These are phyloP conservation scores for Aspergillus olivimuriae DNA, from an alignment of 495 filamentous ascomycete genomes.

Conservation along the genomic window DNA sequence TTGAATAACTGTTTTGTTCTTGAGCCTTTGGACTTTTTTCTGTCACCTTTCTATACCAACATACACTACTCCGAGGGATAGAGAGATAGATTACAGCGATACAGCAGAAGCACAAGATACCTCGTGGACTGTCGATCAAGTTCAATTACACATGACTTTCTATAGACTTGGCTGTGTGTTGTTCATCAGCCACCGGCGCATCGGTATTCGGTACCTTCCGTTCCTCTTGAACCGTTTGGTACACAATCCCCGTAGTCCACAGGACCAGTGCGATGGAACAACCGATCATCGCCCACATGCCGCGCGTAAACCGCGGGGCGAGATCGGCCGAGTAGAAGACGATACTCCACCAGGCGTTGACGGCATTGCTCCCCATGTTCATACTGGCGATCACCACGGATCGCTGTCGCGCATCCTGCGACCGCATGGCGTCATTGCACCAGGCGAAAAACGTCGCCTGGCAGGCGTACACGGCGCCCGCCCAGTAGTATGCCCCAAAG, in stretches of 20 bases:
- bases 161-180: neutral
- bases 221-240: neutral
- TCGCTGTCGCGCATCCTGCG: conserved; percentile 37
- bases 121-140: no score
- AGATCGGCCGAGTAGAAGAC: conserved; percentile 54
- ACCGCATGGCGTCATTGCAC: conserved; percentile 53
- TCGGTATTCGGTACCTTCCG: neutral
- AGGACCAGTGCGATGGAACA: conserved; percentile 43
- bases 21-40: no score
- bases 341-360: conserved; percentile 58
- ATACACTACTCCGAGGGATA: no score
- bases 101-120: neutral
- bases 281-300: conserved; percentile 56
- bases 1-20: no score
- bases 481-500: conserved; percentile 50
- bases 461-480: conserved; percentile 49
- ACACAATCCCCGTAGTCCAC: conserved; percentile 34
- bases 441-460: conserved; percentile 55
- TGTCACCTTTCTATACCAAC: no score
- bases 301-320: conserved; percentile 52
- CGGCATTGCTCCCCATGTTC: conserved; percentile 50
- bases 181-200: neutral
- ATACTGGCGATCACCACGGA: conserved; percentile 48
- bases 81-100: neutral
- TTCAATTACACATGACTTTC: no score